These are phyloP conservation scores for Podaxis rugospora DNA, from an alignment of 768 basidiomycete genomes.

Conservation along the genomic window DNA sequence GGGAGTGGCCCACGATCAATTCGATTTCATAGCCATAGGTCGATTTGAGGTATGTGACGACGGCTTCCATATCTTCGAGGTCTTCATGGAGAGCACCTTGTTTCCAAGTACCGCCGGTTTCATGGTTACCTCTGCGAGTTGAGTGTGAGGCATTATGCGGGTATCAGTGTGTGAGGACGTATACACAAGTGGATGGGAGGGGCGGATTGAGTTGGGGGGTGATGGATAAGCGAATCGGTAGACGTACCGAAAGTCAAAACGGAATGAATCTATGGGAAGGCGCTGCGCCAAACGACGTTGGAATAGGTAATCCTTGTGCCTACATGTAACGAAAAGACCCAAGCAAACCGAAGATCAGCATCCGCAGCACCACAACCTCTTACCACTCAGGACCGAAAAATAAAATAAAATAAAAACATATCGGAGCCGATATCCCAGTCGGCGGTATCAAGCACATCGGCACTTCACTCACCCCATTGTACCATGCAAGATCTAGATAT, in stretches of 20 bases:
- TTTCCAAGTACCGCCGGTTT: constrained; percentile 65
- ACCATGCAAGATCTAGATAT: constrained; percentile 69
- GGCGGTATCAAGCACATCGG: constrained; percentile 9
- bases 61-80: constrained; percentile 59
- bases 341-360: neutral
- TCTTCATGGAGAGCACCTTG: constrained; percentile 58
- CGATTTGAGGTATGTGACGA: constrained; percentile 56
- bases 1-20: constrained; percentile 74
- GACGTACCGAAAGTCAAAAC: constrained; percentile 80
- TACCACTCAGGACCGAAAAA: too few relatives aligned
- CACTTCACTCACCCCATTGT: constrained; percentile 60
- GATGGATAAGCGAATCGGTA: neutral
- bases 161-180: neutral
- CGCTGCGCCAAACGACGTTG: constrained; percentile 63
- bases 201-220: neutral
- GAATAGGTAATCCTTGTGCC: constrained; percentile 85
- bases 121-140: constrained; percentile 62
- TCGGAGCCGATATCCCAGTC: neutral
- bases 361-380: too few relatives aligned
- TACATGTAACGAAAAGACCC: constrained; percentile 22
- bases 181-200: neutral
- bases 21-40: constrained; percentile 65
- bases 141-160: constrained; percentile 1
- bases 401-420: neutral
- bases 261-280: constrained; percentile 74